Evolutionary conservation across 2,329 filamentous ascomycete genomes (phyloP).

Genomic region (Nigrospora sphaerica): DNA sequence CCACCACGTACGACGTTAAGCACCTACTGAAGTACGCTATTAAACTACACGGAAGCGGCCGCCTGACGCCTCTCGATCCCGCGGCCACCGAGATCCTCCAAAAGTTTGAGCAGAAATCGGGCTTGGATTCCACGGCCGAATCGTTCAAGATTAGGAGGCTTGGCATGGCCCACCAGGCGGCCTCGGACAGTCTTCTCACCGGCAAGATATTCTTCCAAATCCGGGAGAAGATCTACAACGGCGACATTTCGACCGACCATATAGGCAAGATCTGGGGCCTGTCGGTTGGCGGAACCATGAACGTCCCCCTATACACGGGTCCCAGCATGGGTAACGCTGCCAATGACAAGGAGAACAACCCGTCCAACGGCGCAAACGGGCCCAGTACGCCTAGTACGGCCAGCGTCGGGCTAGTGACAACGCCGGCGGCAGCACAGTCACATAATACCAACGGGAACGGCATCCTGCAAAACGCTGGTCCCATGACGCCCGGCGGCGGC

Average conservation of each 20-base stretch:
- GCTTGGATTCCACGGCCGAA: conserved; percentile 88
- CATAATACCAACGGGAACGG: conserved; percentile 52
- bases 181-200: conserved; percentile 87
- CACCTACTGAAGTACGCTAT: conserved; percentile 90
- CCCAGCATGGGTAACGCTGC: background rate
- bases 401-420: conserved; percentile 38
- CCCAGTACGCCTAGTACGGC: conserved; percentile 65
- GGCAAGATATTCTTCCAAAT: conserved; percentile 94
- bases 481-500: conserved; percentile 71
- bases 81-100: conserved; percentile 67
- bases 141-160: conserved; percentile 85
- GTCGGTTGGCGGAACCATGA: conserved; percentile 57
- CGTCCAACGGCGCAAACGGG: conserved; percentile 31
- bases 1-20: conserved; percentile 91
- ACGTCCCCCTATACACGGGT: conserved; percentile 1
- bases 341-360: conserved; percentile 26
- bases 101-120: conserved; percentile 83
- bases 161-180: conserved; percentile 84
- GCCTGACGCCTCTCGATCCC: conserved; percentile 55
- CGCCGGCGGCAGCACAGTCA: conserved; percentile 39
- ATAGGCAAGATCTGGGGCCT: conserved; percentile 90
- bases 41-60: conserved; percentile 57
- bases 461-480: conserved; percentile 58
- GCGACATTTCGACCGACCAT: conserved; percentile 73
- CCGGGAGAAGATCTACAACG: conserved; percentile 79